Evolutionary conservation across 2,329 filamentous ascomycete species (phyloP).

Genomic region (Trichophyton verrucosum): DNA sequence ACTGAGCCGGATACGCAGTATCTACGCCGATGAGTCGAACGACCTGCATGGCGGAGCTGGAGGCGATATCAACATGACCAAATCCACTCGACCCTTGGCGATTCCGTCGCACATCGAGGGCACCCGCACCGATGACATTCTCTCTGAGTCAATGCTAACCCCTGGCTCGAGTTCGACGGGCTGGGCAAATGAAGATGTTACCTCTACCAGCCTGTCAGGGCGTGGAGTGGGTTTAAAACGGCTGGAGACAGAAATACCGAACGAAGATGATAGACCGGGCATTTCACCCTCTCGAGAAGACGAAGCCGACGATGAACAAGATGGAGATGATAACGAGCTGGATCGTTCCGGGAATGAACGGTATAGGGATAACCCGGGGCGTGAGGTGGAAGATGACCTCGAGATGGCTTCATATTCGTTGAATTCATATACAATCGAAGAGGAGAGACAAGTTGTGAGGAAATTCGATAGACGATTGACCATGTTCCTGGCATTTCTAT

Average conservation of each 20-base stretch:
- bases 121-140: conserved; percentile 1
- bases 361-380: conserved; percentile 6
- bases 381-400: conserved; percentile 4
- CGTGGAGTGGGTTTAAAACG: conserved; percentile 16
- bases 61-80: conserved; percentile 4
- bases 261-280: conserved; percentile 9
- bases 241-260: conserved; percentile 25
- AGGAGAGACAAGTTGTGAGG: conserved; percentile 57
- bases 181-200: conserved; percentile 16
- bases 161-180: conserved; percentile 23
- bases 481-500: conserved; percentile 67
- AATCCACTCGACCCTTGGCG: neutral
- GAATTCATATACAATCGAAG: conserved; percentile 42
- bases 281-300: conserved; percentile 16
- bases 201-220: conserved; percentile 1
- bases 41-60: neutral
- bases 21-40: neutral
- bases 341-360: neutral
- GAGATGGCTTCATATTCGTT: conserved; percentile 7
- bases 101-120: neutral
- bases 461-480: conserved; percentile 71
- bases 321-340: neutral
- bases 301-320: conserved; percentile 16
- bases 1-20: neutral
- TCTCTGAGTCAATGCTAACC: conserved; percentile 19